phyloP scores from a whole-genome alignment of 2,329 filamentous ascomycete species.

The Fusarium sp. region DNA sequence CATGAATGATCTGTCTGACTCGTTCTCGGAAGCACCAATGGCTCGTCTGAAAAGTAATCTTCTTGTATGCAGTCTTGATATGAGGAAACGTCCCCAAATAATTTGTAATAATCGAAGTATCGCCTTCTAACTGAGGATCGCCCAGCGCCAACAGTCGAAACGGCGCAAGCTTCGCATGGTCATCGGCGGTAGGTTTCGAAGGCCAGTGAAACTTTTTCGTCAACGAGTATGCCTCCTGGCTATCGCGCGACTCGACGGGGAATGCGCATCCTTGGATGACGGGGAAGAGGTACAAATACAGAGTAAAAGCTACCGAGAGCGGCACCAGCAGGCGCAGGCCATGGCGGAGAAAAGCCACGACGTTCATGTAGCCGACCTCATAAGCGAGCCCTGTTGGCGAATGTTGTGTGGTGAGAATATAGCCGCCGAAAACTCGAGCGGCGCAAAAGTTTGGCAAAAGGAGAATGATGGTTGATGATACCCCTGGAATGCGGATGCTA shows the following conservation, averaged over 20 bases:
- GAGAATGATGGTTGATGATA: slow-evolving; percentile 12
- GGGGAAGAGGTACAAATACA: slow-evolving; percentile 91
- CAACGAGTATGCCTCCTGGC: slow-evolving; percentile 49
- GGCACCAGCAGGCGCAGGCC: slow-evolving; percentile 66
- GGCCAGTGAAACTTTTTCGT: slow-evolving; percentile 58
- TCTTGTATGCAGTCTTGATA: slow-evolving; percentile 58
- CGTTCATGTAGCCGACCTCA: slow-evolving; percentile 62
- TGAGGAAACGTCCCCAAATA: slow-evolving; percentile 66
- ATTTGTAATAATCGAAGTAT: slow-evolving; percentile 79
- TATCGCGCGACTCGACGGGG: slow-evolving; percentile 62
- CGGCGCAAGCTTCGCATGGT: slow-evolving; percentile 65
- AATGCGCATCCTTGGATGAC: slow-evolving; percentile 84
- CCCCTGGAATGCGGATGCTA: slow-evolving; percentile 16
- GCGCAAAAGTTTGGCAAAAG: slow-evolving; percentile 24
- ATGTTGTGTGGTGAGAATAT: slow-evolving; percentile 3
- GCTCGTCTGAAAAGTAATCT: slow-evolving; percentile 59
- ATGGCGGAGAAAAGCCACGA: slow-evolving; percentile 65
- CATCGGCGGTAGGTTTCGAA: slow-evolving; percentile 37
- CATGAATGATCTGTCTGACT: slow-evolving; percentile 65
- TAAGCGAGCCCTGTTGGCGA: slow-evolving; percentile 44
- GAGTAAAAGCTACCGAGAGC: slow-evolving; percentile 74
- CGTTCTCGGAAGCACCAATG: slow-evolving; percentile 63
- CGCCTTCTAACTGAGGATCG: slow-evolving; percentile 93
- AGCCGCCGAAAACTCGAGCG: slow-evolving; percentile 15
- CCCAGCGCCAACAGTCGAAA: slow-evolving; percentile 90